These are phyloP conservation scores for Austroboletus eburneus DNA, from an alignment of 768 basidiomycete genomes.

Conservation along the genomic window DNA sequence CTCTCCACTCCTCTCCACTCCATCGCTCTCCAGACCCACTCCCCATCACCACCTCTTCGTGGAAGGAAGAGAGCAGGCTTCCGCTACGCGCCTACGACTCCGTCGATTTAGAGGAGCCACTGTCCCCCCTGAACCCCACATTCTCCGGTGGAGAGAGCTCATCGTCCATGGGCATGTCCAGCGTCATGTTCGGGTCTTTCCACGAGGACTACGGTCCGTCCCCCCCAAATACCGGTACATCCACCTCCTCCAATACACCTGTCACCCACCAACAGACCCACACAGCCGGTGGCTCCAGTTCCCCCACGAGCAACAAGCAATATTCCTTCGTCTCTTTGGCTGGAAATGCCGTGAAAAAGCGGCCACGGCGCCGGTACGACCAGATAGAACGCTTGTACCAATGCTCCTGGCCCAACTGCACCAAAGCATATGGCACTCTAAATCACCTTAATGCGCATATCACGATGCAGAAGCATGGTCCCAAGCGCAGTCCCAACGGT, in stretches of 20 bases:
- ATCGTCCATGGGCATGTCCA: constrained; percentile 30
- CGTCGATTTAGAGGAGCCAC: constrained; percentile 41
- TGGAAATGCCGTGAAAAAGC: constrained; percentile 77
- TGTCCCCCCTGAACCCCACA: constrained; percentile 52
- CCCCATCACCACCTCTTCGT: constrained; percentile 36
- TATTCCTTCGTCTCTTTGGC: constrained; percentile 81
- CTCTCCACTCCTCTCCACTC: constrained; percentile 40
- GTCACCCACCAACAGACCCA: constrained; percentile 22
- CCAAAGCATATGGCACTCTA: constrained; percentile 88
- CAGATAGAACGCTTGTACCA: constrained; percentile 93
- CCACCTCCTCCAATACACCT: constrained; percentile 46
- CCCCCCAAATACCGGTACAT: constrained; percentile 59
- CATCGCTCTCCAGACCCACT: constrained; percentile 44
- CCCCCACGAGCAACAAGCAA: constrained; percentile 54
- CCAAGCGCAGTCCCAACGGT: constrained; percentile 89
- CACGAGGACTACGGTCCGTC: constrained; percentile 55
- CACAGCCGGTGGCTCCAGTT: constrained; percentile 20
- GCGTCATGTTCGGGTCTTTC: constrained; percentile 41
- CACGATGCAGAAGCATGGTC: constrained; percentile 95
- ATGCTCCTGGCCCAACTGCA: constrained; percentile 75
- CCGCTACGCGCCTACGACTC: constrained; percentile 33
- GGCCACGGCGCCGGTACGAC: constrained; percentile 83
- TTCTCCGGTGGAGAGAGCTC: constrained; percentile 43
- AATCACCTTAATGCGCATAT: constrained; percentile 99
- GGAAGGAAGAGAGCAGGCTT: constrained; percentile 30